These are phyloP conservation scores for Amoebophrya sp. DNA, from an alignment of 169 alveolate species.

Conservation along the genomic window DNA sequence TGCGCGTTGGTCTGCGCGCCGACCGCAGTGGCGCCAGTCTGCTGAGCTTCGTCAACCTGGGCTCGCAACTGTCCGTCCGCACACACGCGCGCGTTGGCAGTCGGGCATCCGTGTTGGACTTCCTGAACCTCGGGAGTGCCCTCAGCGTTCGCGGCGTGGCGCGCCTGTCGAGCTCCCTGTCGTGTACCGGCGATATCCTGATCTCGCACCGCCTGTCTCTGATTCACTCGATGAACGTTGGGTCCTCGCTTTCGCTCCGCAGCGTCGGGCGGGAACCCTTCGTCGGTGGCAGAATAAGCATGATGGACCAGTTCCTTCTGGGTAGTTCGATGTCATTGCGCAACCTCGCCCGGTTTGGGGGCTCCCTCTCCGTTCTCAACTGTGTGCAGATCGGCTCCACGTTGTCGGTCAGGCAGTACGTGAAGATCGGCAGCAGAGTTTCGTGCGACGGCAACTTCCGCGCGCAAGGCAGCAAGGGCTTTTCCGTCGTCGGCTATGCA, in stretches of 20 bases:
- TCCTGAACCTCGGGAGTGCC: background rate
- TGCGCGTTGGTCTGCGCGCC: background rate
- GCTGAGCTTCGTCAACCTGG: background rate
- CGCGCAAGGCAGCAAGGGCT: background rate
- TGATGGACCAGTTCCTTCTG: background rate
- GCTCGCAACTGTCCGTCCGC: background rate
- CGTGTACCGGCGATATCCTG: too few species aligned
- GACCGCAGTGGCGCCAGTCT: background rate
- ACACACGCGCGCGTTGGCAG: too few species aligned
- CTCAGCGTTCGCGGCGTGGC: background rate
- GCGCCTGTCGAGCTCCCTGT: too few species aligned
- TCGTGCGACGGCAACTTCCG: background rate
- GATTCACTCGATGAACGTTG: too few species aligned
- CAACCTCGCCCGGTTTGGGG: background rate
- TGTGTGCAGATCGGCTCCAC: background rate
- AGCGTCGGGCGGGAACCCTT: background rate
- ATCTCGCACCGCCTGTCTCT: too few species aligned
- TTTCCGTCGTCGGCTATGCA: background rate
- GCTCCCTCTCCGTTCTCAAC: background rate
- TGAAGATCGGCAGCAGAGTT: background rate
- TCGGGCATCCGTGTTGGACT: constrained; percentile 24
- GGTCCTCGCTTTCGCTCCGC: constrained; percentile 12
- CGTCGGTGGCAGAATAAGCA: background rate
- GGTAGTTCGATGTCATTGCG: constrained; percentile 24
- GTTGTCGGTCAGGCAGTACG: background rate